Evolutionary conservation across 1,284 basidiomycete species (phyloP), one percentile per base, ranked within the genome.

Genomic region (Entoloma clypeatum): DNA sequence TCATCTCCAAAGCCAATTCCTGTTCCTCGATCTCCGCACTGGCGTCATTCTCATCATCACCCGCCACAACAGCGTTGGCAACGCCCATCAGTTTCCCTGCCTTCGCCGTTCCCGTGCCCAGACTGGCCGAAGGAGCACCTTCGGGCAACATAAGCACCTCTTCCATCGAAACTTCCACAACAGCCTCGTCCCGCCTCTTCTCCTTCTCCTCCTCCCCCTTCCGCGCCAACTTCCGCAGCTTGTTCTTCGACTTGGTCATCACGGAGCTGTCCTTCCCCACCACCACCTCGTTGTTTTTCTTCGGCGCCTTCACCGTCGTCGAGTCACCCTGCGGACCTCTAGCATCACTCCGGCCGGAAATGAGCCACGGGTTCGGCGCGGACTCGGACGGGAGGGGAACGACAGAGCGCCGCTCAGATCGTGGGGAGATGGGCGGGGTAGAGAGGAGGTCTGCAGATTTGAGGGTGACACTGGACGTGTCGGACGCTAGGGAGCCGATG

Each of bases 291-390:
- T 85, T 86, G 51, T 80, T 81, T 54, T 74, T 83, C 51, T 68
- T 78, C 21, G 64, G 63, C 28, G 63, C 58, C 56, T 72, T 74
- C 23, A 52, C 49, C 6, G 62, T 37, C 16, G 31, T 46, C 7
- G 61, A 53, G 11, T 65, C 59, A 17, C 60, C 60, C 0, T 60
- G 58, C 7, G 65, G 59, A 0, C n/a, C n/a, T n/a, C n/a, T n/a
- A n/a, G n/a, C n/a, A n/a, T n/a, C n/a, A n/a, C n/a, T n/a, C n/a
- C n/a, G n/a, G n/a, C n/a, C n/a, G n/a, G n/a, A n/a, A n/a, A 62
- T 64, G 16, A 92, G 77, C 89, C 89, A 92, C 4, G 88, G 88
- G 59, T 92, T 92, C 33, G 59, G 39, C 28, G 65, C 58, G 11
- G 41, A 41, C 2, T 47, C 25, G 14, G 48, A 27, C 10, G 48